Conservation (phyloP, 2,329 filamentous ascomycete species). For the Pseudocercospora vitis region DNA sequence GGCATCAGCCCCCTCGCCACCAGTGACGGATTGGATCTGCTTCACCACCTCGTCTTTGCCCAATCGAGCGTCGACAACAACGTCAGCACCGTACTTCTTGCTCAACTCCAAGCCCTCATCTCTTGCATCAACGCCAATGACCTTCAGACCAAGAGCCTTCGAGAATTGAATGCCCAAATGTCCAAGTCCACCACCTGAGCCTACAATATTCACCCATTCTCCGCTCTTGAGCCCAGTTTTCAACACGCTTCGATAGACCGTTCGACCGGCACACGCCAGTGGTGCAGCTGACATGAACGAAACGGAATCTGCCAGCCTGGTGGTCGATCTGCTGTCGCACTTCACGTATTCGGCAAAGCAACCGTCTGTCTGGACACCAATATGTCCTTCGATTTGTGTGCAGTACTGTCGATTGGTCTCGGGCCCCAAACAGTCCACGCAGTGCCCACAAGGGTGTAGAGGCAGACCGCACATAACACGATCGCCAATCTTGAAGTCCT, state of each 20-base stretch:
- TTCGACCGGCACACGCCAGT: constrained; percentile 57
- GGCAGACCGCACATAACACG: constrained; percentile 58
- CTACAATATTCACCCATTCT: constrained; percentile 47
- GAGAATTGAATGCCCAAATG: constrained; percentile 57
- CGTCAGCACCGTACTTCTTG: constrained; percentile 51
- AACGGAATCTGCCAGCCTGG: constrained; percentile 51
- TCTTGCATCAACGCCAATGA: constrained; percentile 57
- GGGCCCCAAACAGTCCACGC: constrained; percentile 53
- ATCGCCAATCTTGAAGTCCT: constrained; percentile 51
- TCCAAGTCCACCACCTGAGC: constrained; percentile 54
- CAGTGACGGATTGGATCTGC: constrained; percentile 51
- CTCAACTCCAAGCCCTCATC: constrained; percentile 55
- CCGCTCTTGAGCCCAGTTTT: constrained; percentile 44
- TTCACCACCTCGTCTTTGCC: constrained; percentile 51
- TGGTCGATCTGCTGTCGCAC: constrained; percentile 51
- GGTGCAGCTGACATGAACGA: constrained; percentile 55
- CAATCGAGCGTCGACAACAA: constrained; percentile 54
- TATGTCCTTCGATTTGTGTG: constrained; percentile 43
- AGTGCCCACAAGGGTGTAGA: constrained; percentile 55
- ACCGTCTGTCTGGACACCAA: constrained; percentile 55
- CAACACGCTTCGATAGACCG: constrained; percentile 51
- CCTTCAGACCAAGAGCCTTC: constrained; percentile 51
- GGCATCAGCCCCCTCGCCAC: constrained; percentile 52
- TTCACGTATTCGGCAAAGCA: constrained; percentile 59
- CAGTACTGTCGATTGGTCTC: constrained; percentile 58